Percentiles rank a stretch among this genome's conserved stretches.
phyloP scores from a whole-genome alignment of 768 basidiomycete species.

The Boletus coccyginus region DNA sequence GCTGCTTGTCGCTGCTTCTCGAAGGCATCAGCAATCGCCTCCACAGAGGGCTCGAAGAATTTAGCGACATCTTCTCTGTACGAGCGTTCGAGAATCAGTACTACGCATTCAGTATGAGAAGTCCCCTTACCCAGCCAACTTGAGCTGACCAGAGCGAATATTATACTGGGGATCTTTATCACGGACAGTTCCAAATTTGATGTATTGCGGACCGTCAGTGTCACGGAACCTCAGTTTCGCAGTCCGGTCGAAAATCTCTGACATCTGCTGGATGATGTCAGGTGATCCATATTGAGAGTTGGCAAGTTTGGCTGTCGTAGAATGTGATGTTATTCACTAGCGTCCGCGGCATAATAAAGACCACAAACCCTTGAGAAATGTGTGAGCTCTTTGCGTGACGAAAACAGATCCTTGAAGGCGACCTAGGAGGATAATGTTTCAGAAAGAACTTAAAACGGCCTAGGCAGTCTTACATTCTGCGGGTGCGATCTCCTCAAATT shows the following conservation, averaged over 20 bases:
- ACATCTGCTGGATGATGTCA: conserved; percentile 33
- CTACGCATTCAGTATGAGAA: background rate
- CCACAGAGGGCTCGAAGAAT: conserved; percentile 44
- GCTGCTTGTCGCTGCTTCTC: conserved; percentile 22
- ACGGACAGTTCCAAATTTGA: conserved; percentile 36
- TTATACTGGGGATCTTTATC: conserved; percentile 33
- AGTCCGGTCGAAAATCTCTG: conserved; percentile 33
- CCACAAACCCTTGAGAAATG: conserved; percentile 27
- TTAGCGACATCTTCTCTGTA: conserved; percentile 34
- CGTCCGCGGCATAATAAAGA: background rate
- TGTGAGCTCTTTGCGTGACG: conserved; percentile 30
- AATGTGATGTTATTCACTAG: background rate
- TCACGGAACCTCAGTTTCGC: conserved; percentile 41
- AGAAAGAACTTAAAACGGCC: background rate
- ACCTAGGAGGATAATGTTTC: conserved; percentile 23
- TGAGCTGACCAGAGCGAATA: conserved; percentile 38
- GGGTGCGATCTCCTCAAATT: conserved; percentile 36
- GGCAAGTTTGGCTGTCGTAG: conserved; percentile 24
- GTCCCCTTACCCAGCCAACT: conserved; percentile 33
- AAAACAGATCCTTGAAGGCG: conserved; percentile 37
- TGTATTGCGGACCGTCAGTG: conserved; percentile 33
- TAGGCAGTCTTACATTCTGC: conserved; percentile 23
- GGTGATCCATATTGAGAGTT: conserved; percentile 27
- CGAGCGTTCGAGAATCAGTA: background rate
- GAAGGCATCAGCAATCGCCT: conserved; percentile 34